phyloP scores from a whole-genome alignment of 345 rosid species.

The Barbarea vulgaris region DNA sequence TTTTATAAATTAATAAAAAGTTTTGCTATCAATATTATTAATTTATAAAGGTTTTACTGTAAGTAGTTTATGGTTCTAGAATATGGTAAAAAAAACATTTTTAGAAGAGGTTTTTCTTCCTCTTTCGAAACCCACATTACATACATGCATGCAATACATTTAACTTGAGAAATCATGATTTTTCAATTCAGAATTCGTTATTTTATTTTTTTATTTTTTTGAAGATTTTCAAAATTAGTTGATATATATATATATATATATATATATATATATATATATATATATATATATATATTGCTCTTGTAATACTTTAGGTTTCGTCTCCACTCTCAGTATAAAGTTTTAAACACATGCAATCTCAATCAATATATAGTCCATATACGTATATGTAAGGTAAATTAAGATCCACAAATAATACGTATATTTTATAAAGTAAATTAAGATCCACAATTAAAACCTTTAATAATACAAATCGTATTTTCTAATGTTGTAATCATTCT shows the following conservation, averaged over 20 bases:
- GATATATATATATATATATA: no score
- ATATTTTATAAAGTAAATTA: not conserved
- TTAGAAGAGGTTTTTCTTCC: not conserved
- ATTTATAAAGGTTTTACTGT: no score
- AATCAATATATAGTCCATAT: not conserved
- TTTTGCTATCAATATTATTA: no score
- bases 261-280: not conserved
- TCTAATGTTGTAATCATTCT: conserved; percentile 35
- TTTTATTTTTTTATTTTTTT: no score
- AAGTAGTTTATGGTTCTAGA: no score
- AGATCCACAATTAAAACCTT: not conserved
- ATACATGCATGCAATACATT: not conserved
- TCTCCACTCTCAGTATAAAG: not conserved
- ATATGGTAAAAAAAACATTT: not conserved
- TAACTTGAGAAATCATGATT: not conserved
- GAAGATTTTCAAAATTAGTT: no score
- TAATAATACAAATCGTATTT: conserved; percentile 13
- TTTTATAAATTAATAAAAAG: no score
- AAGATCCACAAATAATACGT: not conserved
- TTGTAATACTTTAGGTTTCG: not conserved
- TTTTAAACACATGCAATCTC: not conserved
- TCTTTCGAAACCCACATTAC: not conserved
- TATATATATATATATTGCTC: no score
- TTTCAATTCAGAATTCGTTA: not conserved
- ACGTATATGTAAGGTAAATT: not conserved